Evolutionary conservation across 352 stramenopile genomes (phyloP), one percentile per base, ranked within the genome.

Genomic region (Pythium plurisporium): DNA sequence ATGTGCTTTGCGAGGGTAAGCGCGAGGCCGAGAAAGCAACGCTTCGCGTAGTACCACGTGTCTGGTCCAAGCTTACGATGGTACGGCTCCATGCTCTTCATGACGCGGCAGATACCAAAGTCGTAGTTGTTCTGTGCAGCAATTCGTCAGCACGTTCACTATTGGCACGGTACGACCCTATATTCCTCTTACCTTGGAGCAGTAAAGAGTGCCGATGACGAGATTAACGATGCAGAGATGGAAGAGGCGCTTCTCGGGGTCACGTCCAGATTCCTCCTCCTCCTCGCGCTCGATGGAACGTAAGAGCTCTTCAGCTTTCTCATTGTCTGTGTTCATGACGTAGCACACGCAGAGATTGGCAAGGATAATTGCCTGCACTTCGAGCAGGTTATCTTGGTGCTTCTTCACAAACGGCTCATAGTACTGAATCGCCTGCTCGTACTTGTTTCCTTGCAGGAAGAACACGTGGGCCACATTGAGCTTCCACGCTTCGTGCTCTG

Each of bases 151-250:
- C 26, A 43, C 17, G 27, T n/a, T n/a, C n/a, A n/a, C n/a, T n/a
- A n/a, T n/a, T n/a, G n/a, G n/a, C n/a, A n/a, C n/a, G n/a, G n/a
- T n/a, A n/a, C n/a, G n/a, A n/a, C n/a, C n/a, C n/a, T n/a, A n/a
- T n/a, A n/a, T n/a, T n/a, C n/a, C n/a, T n/a, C n/a, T n/a, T 58
- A 73, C 76, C 64, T 98, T 98, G 62, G 94, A 95, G 76, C 95
- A 99, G 70, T 99, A 99, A 23, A 99, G 79, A 52, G 94, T 98
- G 34, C 95, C 96, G 59, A 99, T 98, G 30, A 98, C 94, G 12
- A 99, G 81, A 66, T 98, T 98, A 46, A 99, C 91, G 50, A 98
- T 98, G 68, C 95, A 98, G n/a, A 98, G 75, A 64, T 98, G 95
- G 65, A 96, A 92, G 43, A 89, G 76, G 27, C 89, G 73, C 61